Conservation (phyloP, 108 stramenopile genomes). For the Nitzschia inconspicua region DNA sequence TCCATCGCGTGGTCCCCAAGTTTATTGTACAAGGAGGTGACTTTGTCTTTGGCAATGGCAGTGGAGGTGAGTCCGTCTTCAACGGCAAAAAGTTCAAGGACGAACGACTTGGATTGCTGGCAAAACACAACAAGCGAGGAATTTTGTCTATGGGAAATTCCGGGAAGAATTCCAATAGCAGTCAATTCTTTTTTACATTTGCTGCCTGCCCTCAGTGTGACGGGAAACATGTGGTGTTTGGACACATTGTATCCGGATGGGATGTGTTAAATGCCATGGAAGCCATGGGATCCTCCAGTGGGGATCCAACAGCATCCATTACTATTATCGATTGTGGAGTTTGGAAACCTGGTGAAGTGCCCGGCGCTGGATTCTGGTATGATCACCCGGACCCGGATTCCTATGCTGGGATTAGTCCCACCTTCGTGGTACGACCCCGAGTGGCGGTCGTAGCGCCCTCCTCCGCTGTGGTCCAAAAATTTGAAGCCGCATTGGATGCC, state of each 20-base stretch:
- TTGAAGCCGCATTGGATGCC: constrained; percentile 41
- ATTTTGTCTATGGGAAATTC: constrained; percentile 92
- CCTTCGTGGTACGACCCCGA: constrained; percentile 70
- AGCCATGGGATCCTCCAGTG: constrained; percentile 11
- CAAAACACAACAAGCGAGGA: constrained; percentile 79
- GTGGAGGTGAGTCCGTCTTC: constrained; percentile 92
- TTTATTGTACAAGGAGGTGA: constrained; percentile 96
- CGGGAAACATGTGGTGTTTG: constrained; percentile 96
- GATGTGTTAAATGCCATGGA: constrained; percentile 77
- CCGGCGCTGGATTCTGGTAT: constrained; percentile 77
- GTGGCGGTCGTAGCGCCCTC: constrained; percentile 65
- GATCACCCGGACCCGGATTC: constrained; percentile 73
- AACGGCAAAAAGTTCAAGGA: constrained; percentile 92
- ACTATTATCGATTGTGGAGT: constrained; percentile 76
- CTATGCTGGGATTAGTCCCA: constrained; percentile 62
- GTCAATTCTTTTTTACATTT: constrained; percentile 92
- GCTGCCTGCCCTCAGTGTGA: constrained; percentile 79
- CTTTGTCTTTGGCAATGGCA: constrained; percentile 93
- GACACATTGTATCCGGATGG: constrained; percentile 76
- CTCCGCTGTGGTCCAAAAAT: constrained; percentile 38
- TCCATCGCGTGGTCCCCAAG: constrained; percentile 80
- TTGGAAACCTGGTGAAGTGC: constrained; percentile 43
- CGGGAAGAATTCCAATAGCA: constrained; percentile 92
- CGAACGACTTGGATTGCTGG: constrained; percentile 78
- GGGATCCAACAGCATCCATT: constrained; percentile 45